A percentile compares a stretch with the other conserved stretches of the same genome.
These are phyloP conservation scores for Ophiostoma fasciatum DNA, from an alignment of 2,329 filamentous ascomycete species.

Conservation along the genomic window DNA sequence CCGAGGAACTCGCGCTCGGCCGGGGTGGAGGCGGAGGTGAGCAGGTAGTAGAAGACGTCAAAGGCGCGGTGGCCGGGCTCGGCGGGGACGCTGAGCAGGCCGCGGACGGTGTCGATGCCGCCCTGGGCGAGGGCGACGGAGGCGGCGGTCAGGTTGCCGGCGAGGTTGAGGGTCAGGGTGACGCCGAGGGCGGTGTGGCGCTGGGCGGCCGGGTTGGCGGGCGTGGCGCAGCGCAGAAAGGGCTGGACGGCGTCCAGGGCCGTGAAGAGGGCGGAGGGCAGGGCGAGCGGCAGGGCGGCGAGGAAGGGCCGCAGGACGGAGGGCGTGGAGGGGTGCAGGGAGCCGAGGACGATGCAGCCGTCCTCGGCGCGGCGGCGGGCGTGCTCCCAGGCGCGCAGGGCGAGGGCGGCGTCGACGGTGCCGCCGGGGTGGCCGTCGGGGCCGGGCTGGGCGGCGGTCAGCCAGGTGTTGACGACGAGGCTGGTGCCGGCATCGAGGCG, in stretches of 20 bases:
- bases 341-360: constrained; percentile 78
- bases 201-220: constrained; percentile 72
- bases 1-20: constrained; percentile 81
- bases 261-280: constrained; percentile 62
- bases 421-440: constrained; percentile 56
- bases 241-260: constrained; percentile 71
- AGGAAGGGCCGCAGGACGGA: constrained; percentile 74
- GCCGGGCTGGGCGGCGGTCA: constrained; percentile 59
- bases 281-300: constrained; percentile 60
- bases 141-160: constrained; percentile 63
- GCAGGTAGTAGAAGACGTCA: constrained; percentile 93
- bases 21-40: constrained; percentile 79
- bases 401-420: constrained; percentile 66
- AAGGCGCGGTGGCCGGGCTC: constrained; percentile 81
- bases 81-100: constrained; percentile 64
- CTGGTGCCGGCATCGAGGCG: constrained; percentile 79
- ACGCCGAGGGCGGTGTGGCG: constrained; percentile 70
- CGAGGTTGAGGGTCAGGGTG: constrained; percentile 65
- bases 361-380: constrained; percentile 88
- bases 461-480: constrained; percentile 89
- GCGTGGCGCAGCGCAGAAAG: constrained; percentile 76
- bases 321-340: constrained; percentile 76
- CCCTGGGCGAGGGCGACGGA: constrained; percentile 68
- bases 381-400: constrained; percentile 86
- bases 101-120: constrained; percentile 71